These are phyloP conservation scores for carrot (Daucus carota) DNA, from an alignment of 129 eudicot species.

Conservation along the genomic window DH1_v3.0 NC_030389.2:30239501-30240000, in stretches of 20 bases:
- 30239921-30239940: not conserved
- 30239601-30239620: conserved; percentile 92
- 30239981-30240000: not conserved
- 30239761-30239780: conserved; percentile 92
- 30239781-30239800: conserved; percentile 98
- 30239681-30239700: conserved; percentile 95
- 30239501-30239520: not conserved
- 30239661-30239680: conserved; percentile 90
- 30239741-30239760: conserved; percentile 75
- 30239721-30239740: conserved; percentile 93
- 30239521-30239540: not conserved
- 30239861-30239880: not conserved
- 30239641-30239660: conserved; percentile 92
- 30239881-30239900: not conserved
- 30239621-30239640: conserved; percentile 95
- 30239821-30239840: conserved; percentile 67
- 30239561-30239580: not conserved
- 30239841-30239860: conserved; percentile 47
- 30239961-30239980: not conserved
- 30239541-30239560: not conserved
- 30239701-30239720: conserved; percentile 92
- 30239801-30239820: conserved; percentile 96
- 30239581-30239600: conserved; percentile 94
- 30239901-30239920: not conserved
- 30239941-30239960: not conserved